Evolutionary conservation across 495 filamentous ascomycete genomes (phyloP).

Genomic region (Hypoxylon rickii): DNA sequence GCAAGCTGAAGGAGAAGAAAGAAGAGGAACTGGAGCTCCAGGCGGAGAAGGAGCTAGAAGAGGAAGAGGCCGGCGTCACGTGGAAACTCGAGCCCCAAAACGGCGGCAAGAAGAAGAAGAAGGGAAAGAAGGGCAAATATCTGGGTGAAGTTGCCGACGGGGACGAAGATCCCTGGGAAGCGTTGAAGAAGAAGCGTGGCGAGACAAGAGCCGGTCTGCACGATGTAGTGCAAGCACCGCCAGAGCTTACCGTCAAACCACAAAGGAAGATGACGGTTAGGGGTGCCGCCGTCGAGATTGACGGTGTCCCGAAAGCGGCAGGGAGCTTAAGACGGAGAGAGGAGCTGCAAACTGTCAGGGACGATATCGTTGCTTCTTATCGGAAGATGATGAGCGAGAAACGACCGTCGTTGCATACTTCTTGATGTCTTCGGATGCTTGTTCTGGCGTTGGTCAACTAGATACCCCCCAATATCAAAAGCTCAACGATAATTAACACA

Average conservation of each 20-base stretch:
- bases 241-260: slow-evolving; percentile 66
- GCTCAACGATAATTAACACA: too few species aligned
- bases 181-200: slow-evolving; percentile 63
- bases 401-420: slow-evolving; percentile 42
- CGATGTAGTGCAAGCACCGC: slow-evolving; percentile 82
- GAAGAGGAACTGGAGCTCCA: slow-evolving; percentile 65
- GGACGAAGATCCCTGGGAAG: slow-evolving; percentile 79
- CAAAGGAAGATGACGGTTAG: slow-evolving; percentile 72
- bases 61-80: slow-evolving; percentile 59
- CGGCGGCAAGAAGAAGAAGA: slow-evolving; percentile 56
- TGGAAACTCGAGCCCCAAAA: slow-evolving; percentile 56
- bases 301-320: slow-evolving; percentile 71
- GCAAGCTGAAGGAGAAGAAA: slow-evolving; percentile 57
- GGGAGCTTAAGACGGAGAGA: slow-evolving; percentile 83
- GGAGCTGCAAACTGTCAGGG: slow-evolving; percentile 75
- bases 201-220: slow-evolving; percentile 66
- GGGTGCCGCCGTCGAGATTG: slow-evolving; percentile 72
- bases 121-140: slow-evolving; percentile 50
- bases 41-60: slow-evolving; percentile 69
- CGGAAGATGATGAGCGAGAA: slow-evolving; percentile 76
- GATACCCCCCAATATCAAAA: slow-evolving; percentile 19
- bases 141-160: slow-evolving; percentile 44
- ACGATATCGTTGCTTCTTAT: slow-evolving; percentile 80
- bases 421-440: neutral
- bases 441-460: neutral